Percentiles rank a stretch among this genome's conserved stretches.
These are phyloP conservation scores for Fonsecaea erecta DNA, from an alignment of 2,329 filamentous ascomycete species.

Conservation along the genomic window DNA sequence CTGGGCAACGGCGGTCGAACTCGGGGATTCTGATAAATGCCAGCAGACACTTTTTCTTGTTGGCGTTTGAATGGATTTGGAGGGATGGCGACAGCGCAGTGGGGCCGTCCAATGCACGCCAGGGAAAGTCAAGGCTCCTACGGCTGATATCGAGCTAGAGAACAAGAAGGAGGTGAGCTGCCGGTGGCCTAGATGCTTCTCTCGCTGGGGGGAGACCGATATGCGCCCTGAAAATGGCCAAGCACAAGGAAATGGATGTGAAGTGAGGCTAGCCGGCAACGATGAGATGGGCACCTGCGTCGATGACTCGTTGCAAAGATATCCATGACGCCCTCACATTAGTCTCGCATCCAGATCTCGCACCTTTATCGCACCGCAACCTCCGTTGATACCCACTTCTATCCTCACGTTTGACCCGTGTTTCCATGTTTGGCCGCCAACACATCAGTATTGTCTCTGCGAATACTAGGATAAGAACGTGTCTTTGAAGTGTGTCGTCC, in stretches of 20 bases:
- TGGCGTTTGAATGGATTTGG: background rate
- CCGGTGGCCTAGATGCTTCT: background rate
- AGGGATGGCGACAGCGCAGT: slow-evolving; percentile 7
- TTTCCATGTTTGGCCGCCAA: background rate
- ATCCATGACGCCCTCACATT: slow-evolving; percentile 33
- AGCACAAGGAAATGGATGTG: background rate
- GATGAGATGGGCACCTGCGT: background rate
- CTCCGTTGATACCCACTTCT: background rate
- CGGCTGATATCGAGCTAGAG: slow-evolving; percentile 3
- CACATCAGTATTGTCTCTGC: background rate
- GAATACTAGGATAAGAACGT: background rate
- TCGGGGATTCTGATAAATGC: background rate
- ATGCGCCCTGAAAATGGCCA: slow-evolving; percentile 1
- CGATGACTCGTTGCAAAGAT: no score
- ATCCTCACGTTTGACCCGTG: background rate
- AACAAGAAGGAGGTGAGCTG: background rate
- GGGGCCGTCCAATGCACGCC: background rate
- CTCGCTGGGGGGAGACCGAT: background rate
- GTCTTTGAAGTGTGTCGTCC: background rate
- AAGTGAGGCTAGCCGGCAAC: background rate
- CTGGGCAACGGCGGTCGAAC: background rate
- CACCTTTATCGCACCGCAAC: background rate
- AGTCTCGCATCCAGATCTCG: slow-evolving; percentile 2
- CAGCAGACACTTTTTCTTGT: no score
- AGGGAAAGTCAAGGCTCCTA: background rate